phyloP scores from a whole-genome alignment of 1,139 yeast species.

The Pichia sp. region DNA sequence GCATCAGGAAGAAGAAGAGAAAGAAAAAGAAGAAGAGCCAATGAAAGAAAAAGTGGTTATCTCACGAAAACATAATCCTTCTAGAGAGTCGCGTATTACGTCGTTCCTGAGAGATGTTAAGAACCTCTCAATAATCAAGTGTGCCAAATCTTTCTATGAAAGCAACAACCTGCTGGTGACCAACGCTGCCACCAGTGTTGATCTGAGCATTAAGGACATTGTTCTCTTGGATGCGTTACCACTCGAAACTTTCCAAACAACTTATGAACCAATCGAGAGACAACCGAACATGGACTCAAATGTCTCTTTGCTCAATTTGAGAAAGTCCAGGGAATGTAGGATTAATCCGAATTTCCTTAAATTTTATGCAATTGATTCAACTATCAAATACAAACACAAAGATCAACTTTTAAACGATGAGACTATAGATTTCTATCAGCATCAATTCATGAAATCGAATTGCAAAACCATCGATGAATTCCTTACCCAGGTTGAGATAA shows the following conservation, averaged over 20 bases:
- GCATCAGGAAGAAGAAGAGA: not conserved
- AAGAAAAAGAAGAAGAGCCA: not conserved
- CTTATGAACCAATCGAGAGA: constrained; percentile 4
- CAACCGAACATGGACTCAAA: not conserved
- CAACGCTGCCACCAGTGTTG: not conserved
- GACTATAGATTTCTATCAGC: constrained; percentile 26
- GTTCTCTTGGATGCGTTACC: constrained; percentile 7
- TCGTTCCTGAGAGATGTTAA: constrained; percentile 1
- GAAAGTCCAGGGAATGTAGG: constrained; percentile 39
- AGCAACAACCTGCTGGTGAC: not conserved
- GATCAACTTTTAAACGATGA: constrained; percentile 22
- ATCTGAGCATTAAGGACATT: constrained; percentile 1
- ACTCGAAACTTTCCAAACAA: constrained; percentile 11
- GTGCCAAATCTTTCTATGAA: constrained; percentile 1
- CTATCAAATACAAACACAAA: constrained; percentile 29
- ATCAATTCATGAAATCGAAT: constrained; percentile 21
- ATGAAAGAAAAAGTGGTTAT: not conserved
- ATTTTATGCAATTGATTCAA: constrained; percentile 42
- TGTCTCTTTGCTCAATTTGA: not conserved
- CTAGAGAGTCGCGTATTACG: not conserved
- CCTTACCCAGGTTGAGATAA: no score
- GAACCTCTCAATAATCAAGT: constrained; percentile 1
- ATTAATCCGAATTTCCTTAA: constrained; percentile 40
- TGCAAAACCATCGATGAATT: constrained; percentile 17
- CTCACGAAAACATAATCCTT: not conserved